phyloP scores from a whole-genome alignment of 2,329 filamentous ascomycete species.

The Aspergillus fumigatiaffinis region DNA sequence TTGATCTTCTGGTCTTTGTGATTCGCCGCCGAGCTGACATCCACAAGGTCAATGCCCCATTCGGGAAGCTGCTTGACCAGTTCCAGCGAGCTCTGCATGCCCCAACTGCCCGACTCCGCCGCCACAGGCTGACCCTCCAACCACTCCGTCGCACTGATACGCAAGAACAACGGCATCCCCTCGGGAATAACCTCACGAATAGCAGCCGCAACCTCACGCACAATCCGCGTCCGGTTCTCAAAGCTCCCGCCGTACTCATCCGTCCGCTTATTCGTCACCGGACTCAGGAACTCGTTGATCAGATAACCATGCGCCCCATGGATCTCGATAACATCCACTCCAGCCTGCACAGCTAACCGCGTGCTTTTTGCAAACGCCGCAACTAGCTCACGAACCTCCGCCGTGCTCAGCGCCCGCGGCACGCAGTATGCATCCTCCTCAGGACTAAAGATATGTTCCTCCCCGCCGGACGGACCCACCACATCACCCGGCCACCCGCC shows the following conservation, averaged over 20 bases:
- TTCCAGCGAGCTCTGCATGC: constrained; percentile 35
- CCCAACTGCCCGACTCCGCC: constrained; percentile 34
- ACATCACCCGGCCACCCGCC: constrained; percentile 54
- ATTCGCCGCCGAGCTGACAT: constrained; percentile 46
- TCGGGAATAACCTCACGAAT: constrained; percentile 60
- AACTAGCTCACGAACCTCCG: constrained; percentile 64
- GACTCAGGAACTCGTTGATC: constrained; percentile 65
- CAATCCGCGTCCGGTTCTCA: constrained; percentile 63
- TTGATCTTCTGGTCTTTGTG: constrained; percentile 44
- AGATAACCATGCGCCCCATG: constrained; percentile 78
- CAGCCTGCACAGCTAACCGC: constrained; percentile 59
- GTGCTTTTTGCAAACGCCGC: constrained; percentile 57
- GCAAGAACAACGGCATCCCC: constrained; percentile 65
- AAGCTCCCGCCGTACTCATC: constrained; percentile 50
- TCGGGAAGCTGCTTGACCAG: constrained; percentile 40
- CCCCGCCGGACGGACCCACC: constrained; percentile 29
- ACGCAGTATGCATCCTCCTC: constrained; percentile 57
- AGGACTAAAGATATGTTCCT: constrained; percentile 55
- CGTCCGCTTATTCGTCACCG: constrained; percentile 63
- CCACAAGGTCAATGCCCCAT: constrained; percentile 43
- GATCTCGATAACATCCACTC: constrained; percentile 74
- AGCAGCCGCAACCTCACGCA: constrained; percentile 61
- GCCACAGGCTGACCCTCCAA: constrained; percentile 48
- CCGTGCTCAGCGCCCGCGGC: constrained; percentile 63
- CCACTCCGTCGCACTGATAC: constrained; percentile 71